Evolutionary conservation across 1,284 basidiomycete species (phyloP), one percentile per base, ranked within the genome.

Genomic region (Apiotrichum mycotoxinovorans): DNA sequence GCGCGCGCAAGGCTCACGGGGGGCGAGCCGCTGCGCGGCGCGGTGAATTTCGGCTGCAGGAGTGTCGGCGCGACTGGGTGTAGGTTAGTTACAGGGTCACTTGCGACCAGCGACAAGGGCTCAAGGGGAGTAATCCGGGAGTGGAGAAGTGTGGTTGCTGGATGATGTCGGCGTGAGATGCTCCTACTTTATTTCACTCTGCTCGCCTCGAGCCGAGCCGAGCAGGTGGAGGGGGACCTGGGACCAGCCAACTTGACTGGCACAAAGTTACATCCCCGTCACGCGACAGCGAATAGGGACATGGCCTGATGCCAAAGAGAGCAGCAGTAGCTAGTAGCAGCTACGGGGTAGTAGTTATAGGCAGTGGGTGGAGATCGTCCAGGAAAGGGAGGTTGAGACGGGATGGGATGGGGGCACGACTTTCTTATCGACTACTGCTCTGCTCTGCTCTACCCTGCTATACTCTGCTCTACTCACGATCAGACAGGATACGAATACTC

Each of bases 11-110:
- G 35, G 23, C 42, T 27, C 10, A 42, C 49, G 2, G 47, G 27
- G 38, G 49, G 40, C 26, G 35, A 40, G 17, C 38, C 26, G 3
- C 18, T 14, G 17, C 46, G 46, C 15, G 47, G 35, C 10, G 49
- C 5, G 12, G 18, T 30, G 50, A 48, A 63, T 37, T 51, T 54
- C 23, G 89, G 88, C 4, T 90, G 91, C 90, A 94, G 91, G 67
- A 94, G 87, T 58, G 86, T 85, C 14, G 91, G 91, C 5, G 91
- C 89, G 69, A 94, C 91, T 94, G 71, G 14, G 25, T n/a, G n/a
- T n/a, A n/a, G 8, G 15, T 15, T 22, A 27, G 41, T 49, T 25
- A 50, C 40, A 34, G 15, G 11, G 25, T 25, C 8, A 27, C 25
- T 25, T 37, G 35, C 35, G 35, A 15, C 17, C 8, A 9, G 35